Evolutionary conservation across 805 yeast genomes (phyloP), one percentile per base, ranked within the genome.

Genomic region (Candida caryicola): DNA sequence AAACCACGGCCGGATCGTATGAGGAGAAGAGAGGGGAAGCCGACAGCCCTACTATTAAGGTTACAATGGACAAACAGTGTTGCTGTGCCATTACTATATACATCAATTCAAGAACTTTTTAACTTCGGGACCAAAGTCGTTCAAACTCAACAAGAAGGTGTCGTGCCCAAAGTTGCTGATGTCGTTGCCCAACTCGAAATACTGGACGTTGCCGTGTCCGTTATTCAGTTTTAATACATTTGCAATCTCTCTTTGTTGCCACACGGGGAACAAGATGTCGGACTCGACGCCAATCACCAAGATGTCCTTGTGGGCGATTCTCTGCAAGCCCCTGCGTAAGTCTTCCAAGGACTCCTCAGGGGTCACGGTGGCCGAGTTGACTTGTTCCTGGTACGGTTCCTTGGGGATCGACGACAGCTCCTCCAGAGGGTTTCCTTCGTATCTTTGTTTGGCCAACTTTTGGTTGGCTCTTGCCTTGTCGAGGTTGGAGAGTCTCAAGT

Each of bases 261-360:
- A 87, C 26, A 82, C 86, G 1, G 97, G 97, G 69, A 90, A 90
- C 36, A 90, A 70, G 29, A 85, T 85, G 57, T 90, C 97, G 1
- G 93, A 82, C 55, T 86, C 93, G n/a, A 89, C 96, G 8, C 97
- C 97, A 36, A 90, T 74, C 3, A 90, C 86, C 39, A 90, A 67
- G 3, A 85, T 72, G 23, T 84, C 80, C 43, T 80, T 78, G 46
- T 81, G 70, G 1, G 82, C 70, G 40, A 90, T 66, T 18, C 76
- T 75, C 21, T 56, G 51, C 69, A 90, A 64, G 2, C 97, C 97
- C 14, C 67, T 61, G 16, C 69, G 60, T 29, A 90, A 67, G 56
- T 90, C 96, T 4, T 62, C 55, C 15, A 66, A 62, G 2, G 83
- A 69, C 41, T 80, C 83, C 37, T 80, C 83, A 1, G 66, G 66